Percentiles rank a stretch among this genome's conserved stretches.
These are phyloP conservation scores for Kuraishia floccosa DNA, from an alignment of 805 yeast genomes.

Conservation along the genomic window DNA sequence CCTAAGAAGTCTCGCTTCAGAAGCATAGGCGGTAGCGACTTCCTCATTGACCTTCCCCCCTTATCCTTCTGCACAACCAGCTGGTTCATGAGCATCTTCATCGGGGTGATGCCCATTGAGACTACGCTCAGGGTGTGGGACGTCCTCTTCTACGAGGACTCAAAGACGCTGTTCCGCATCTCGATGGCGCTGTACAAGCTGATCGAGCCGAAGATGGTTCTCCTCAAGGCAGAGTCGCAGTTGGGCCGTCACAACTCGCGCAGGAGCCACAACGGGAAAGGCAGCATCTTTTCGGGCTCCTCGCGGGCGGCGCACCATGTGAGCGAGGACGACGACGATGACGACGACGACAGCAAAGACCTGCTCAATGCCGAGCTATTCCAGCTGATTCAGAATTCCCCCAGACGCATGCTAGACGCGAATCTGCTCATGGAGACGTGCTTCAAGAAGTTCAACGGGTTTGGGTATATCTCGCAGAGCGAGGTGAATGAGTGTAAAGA, in stretches of 20 bases:
- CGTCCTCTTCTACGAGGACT: slow-evolving; percentile 84
- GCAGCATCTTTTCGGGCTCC: too few species aligned
- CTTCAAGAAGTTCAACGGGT: slow-evolving; percentile 61
- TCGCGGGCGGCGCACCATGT: slow-evolving; percentile 2
- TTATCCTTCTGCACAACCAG: slow-evolving; percentile 88
- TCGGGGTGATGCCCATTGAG: slow-evolving; percentile 84
- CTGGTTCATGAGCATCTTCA: slow-evolving; percentile 97
- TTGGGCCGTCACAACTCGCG: slow-evolving; percentile 32
- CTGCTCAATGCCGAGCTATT: slow-evolving; percentile 34
- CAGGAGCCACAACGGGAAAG: slow-evolving; percentile 33
- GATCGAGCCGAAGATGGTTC: slow-evolving; percentile 51
- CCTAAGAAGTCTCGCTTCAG: too few species aligned
- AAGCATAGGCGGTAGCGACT: slow-evolving; percentile 27
- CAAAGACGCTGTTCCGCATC: slow-evolving; percentile 74
- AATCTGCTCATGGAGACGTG: slow-evolving; percentile 60
- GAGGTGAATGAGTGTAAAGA: slow-evolving; percentile 71
- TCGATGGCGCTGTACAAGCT: slow-evolving; percentile 71
- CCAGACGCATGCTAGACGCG: slow-evolving; percentile 62
- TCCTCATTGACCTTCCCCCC: slow-evolving; percentile 75
- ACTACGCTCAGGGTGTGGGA: slow-evolving; percentile 90
- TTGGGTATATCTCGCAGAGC: slow-evolving; percentile 69
- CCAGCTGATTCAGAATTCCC: slow-evolving; percentile 77
- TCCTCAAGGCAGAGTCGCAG: too few species aligned
- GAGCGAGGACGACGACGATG: slow-evolving; percentile 4
- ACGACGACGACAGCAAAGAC: slow-evolving; percentile 16